Evolutionary conservation across 768 basidiomycete genomes (phyloP).

Genomic region (Rubroboletus satanas): DNA sequence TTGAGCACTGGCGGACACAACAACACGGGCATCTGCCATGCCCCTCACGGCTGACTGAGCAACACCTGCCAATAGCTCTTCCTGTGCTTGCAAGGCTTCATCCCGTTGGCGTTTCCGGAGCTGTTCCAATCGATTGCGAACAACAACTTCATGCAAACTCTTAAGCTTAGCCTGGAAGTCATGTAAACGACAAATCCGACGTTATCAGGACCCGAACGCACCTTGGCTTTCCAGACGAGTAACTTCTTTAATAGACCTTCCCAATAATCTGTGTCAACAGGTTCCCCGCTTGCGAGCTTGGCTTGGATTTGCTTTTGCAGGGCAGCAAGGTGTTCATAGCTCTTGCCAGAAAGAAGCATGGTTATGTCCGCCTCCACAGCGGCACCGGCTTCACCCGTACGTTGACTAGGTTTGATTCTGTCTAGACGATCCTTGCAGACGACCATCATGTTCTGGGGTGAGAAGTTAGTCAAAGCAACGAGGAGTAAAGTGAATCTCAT

Average conservation of each 20-base stretch:
- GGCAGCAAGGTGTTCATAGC: slow-evolving; percentile 75
- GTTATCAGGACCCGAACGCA: slow-evolving; percentile 27
- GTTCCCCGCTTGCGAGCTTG: slow-evolving; percentile 89
- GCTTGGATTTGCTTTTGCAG: slow-evolving; percentile 84
- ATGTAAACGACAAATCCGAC: slow-evolving; percentile 1
- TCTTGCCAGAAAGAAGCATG: slow-evolving; percentile 76
- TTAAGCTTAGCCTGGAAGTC: slow-evolving; percentile 77
- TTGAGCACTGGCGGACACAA: slow-evolving; percentile 30
- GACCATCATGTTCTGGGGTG: slow-evolving; percentile 87
- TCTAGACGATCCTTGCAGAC: slow-evolving; percentile 91
- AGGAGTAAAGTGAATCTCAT: slow-evolving; percentile 1
- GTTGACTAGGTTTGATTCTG: slow-evolving; percentile 56
- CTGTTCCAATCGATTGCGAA: slow-evolving; percentile 93
- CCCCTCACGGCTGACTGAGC: slow-evolving; percentile 53
- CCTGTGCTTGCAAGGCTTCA: slow-evolving; percentile 90
- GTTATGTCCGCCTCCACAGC: slow-evolving; percentile 85
- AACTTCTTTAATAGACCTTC: slow-evolving; percentile 87
- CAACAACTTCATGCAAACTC: slow-evolving; percentile 91
- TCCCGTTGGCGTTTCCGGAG: slow-evolving; percentile 94
- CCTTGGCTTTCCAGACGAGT: slow-evolving; percentile 96
- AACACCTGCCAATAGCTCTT: slow-evolving; percentile 82
- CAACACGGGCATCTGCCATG: slow-evolving; percentile 36
- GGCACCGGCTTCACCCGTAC: slow-evolving; percentile 65
- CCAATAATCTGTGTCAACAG: slow-evolving; percentile 98
- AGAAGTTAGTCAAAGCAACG: slow-evolving; percentile 2